Evolutionary conservation across 805 yeast species (phyloP).

Genomic region (Ascoidea asiatica): DNA sequence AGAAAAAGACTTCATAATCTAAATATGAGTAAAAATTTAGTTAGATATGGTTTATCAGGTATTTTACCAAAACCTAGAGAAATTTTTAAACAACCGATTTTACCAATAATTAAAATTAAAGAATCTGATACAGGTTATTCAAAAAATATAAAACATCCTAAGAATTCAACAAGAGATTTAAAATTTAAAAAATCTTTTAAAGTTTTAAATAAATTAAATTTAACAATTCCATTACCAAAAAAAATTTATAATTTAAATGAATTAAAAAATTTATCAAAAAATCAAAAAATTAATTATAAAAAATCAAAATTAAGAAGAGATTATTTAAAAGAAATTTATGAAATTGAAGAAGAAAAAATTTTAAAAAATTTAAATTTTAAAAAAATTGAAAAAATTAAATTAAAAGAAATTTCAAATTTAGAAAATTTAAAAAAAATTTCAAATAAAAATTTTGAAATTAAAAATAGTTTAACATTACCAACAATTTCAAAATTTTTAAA

Average conservation of each 20-base stretch:
- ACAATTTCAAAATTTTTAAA: slow-evolving; percentile 54
- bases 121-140: slow-evolving; percentile 56
- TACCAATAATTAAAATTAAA: slow-evolving; percentile 35
- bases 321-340: slow-evolving; percentile 51
- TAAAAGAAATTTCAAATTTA: slow-evolving; percentile 23
- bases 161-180: slow-evolving; percentile 43
- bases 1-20: too few relatives aligned
- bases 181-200: slow-evolving; percentile 38
- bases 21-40: slow-evolving; percentile 32
- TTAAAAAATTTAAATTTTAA: too few relatives aligned
- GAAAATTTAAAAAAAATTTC: slow-evolving; percentile 19
- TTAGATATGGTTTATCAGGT: slow-evolving; percentile 50
- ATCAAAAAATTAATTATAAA: slow-evolving; percentile 31
- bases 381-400: slow-evolving; percentile 13
- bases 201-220: slow-evolving; percentile 43
- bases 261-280: slow-evolving; percentile 21
- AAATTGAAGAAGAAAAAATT: slow-evolving; percentile 32
- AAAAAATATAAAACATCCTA: slow-evolving; percentile 55
- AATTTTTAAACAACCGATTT: slow-evolving; percentile 54
- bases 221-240: slow-evolving; percentile 36
- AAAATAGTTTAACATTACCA: slow-evolving; percentile 53
- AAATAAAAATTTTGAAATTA: slow-evolving; percentile 16
- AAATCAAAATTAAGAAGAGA: slow-evolving; percentile 58
- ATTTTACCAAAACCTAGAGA: slow-evolving; percentile 67
- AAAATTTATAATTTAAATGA: slow-evolving; percentile 18